Percentiles rank a stretch among this genome's conserved stretches.
Evolutionary conservation across 169 alveolate genomes (phyloP).

Genomic region (Plasmodium billcollinsi): DNA sequence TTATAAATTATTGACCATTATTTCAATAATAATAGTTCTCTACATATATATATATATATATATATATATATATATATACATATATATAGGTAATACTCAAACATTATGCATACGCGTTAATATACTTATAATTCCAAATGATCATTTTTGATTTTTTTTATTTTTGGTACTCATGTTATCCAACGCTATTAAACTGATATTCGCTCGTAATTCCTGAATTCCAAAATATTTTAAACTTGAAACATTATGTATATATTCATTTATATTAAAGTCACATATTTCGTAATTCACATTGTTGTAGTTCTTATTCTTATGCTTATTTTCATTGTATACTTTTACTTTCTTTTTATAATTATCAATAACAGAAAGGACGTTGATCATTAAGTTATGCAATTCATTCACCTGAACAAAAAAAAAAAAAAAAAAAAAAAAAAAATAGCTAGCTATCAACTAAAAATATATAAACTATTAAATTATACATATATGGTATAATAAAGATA

Average conservation of each 20-base stretch:
- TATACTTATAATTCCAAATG: not conserved
- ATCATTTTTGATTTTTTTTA: conserved; percentile 1
- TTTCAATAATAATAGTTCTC: not conserved
- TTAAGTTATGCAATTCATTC: conserved; percentile 39
- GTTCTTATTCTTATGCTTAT: not conserved
- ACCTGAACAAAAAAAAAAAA: conserved; percentile 25
- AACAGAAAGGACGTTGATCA: conserved; percentile 41
- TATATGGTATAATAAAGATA: no score
- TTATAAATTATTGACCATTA: no score
- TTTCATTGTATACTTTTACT: conserved; percentile 29
- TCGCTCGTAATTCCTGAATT: conserved; percentile 50
- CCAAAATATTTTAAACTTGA: conserved; percentile 69
- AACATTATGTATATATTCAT: conserved; percentile 46
- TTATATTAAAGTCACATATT: conserved; percentile 51
- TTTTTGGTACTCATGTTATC: conserved; percentile 10
- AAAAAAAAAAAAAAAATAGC: not conserved
- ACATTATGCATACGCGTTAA: not conserved
- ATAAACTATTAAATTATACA: not conserved
- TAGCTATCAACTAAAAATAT: not conserved
- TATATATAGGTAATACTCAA: not conserved
- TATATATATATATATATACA: not conserved
- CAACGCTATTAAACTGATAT: conserved; percentile 61
- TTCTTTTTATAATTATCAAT: conserved; percentile 59
- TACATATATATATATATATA: not conserved
- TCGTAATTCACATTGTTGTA: not conserved